phyloP scores from a whole-genome alignment of 306 rosid genomes.

The Rosa lucieae region DNA sequence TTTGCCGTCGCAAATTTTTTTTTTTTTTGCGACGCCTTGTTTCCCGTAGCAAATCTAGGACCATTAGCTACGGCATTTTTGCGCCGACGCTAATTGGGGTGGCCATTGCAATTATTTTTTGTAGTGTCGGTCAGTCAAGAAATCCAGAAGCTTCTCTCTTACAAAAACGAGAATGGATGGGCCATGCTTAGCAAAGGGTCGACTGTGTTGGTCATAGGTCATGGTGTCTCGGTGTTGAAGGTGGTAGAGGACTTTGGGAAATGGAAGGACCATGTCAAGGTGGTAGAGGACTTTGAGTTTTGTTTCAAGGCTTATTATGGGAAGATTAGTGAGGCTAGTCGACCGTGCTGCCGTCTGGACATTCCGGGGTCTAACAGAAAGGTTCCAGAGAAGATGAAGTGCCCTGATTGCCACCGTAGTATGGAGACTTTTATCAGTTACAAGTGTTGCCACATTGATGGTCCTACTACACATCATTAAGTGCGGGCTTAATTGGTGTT shows the following conservation, averaged over 20 bases:
- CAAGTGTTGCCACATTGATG: constrained; percentile 52
- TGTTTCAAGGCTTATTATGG: constrained; percentile 21
- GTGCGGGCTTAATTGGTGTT: not conserved
- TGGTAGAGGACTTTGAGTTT: constrained; percentile 22
- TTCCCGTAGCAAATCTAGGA: no score
- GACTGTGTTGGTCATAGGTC: constrained; percentile 30
- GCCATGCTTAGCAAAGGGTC: constrained; percentile 40
- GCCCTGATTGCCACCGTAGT: constrained; percentile 49
- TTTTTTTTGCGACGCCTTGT: no score
- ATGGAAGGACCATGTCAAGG: constrained; percentile 35
- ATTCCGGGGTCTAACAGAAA: constrained; percentile 36
- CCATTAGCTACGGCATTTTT: no score
- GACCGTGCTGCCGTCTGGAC: constrained; percentile 34
- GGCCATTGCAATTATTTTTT: no score
- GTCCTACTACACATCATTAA: constrained; percentile 9
- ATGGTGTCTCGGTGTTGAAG: constrained; percentile 32
- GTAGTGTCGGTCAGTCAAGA: constrained; percentile 36
- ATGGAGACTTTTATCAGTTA: constrained; percentile 59
- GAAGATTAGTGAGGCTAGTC: not conserved
- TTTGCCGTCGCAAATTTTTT: no score
- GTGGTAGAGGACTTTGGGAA: constrained; percentile 37
- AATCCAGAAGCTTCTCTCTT: constrained; percentile 48
- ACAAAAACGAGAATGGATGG: constrained; percentile 63
- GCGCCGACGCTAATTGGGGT: no score
- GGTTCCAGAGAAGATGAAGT: constrained; percentile 38